phyloP scores from a whole-genome alignment of 2,329 filamentous ascomycete genomes.

The Boeremia lycopersici region DNA sequence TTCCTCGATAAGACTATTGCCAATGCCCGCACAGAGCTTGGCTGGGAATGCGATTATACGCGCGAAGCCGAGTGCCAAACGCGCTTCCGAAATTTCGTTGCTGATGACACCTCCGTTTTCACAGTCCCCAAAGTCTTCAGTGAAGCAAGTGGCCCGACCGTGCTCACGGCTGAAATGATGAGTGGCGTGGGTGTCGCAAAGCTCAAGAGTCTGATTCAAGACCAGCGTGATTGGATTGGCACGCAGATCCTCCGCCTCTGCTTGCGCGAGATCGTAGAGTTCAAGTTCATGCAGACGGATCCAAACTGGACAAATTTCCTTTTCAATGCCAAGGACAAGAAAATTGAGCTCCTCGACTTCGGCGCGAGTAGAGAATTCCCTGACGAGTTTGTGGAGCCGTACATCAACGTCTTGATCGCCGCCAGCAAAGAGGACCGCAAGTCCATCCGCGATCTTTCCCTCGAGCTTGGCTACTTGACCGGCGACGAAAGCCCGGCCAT shows the following conservation, averaged over 20 bases:
- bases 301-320: slow-evolving; percentile 99
- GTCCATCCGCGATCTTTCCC: slow-evolving; percentile 69
- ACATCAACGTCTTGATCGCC: slow-evolving; percentile 79
- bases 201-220: slow-evolving; percentile 74
- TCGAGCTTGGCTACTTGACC: slow-evolving; percentile 86
- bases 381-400: slow-evolving; percentile 76
- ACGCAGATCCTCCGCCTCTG: slow-evolving; percentile 91
- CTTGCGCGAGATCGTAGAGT: slow-evolving; percentile 89
- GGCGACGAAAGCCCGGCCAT: slow-evolving; percentile 85
- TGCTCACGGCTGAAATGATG: slow-evolving; percentile 93
- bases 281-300: slow-evolving; percentile 98
- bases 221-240: slow-evolving; percentile 93
- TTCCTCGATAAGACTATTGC: slow-evolving; percentile 97
- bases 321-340: slow-evolving; percentile 74
- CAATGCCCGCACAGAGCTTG: slow-evolving; percentile 88
- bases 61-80: slow-evolving; percentile 83
- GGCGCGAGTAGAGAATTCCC: slow-evolving; percentile 90
- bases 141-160: slow-evolving; percentile 82
- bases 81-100: slow-evolving; percentile 78
- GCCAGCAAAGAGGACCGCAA: slow-evolving; percentile 73
- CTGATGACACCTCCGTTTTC: slow-evolving; percentile 76
- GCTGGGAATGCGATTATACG: slow-evolving; percentile 95
- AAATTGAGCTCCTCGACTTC: slow-evolving; percentile 92
- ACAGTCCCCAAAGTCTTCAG: slow-evolving; percentile 77
- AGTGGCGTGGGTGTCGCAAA: slow-evolving; percentile 85